Percentiles rank a stretch among this genome's conserved stretches.
phyloP scores from a whole-genome alignment of 2,329 filamentous ascomycete species.

The Diaporthe helianthi region DNA sequence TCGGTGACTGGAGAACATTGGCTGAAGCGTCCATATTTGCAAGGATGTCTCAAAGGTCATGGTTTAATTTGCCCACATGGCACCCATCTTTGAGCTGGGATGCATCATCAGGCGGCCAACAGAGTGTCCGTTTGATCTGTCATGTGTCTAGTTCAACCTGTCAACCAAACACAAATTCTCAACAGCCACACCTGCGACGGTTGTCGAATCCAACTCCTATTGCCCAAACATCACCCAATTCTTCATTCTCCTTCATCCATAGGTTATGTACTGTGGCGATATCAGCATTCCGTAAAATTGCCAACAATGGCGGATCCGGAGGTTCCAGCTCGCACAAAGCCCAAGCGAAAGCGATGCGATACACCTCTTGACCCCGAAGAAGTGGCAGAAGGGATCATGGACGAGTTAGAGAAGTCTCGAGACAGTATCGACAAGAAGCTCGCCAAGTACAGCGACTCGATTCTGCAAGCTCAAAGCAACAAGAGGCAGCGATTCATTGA shows the following conservation, averaged over 20 bases:
- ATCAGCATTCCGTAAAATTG: background rate
- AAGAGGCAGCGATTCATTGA: background rate
- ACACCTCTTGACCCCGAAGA: background rate
- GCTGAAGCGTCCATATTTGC: background rate
- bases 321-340: background rate
- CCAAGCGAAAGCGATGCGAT: background rate
- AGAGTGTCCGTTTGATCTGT: background rate
- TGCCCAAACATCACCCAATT: background rate
- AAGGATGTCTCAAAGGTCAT: background rate
- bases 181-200: rapidly evolving
- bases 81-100: background rate
- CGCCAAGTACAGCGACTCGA: background rate
- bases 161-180: background rate
- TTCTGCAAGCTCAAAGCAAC: background rate
- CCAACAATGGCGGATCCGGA: background rate
- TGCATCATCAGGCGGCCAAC: background rate
- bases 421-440: background rate
- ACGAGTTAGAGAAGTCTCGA: background rate
- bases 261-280: too few relatives aligned
- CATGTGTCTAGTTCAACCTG: too few relatives aligned
- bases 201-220: background rate
- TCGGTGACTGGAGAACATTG: background rate
- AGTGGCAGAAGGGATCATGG: background rate
- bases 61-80: background rate
- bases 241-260: too few relatives aligned